phyloP scores from a whole-genome alignment of 1,139 yeast genomes.

The Debaryomyces singareniensis region DNA sequence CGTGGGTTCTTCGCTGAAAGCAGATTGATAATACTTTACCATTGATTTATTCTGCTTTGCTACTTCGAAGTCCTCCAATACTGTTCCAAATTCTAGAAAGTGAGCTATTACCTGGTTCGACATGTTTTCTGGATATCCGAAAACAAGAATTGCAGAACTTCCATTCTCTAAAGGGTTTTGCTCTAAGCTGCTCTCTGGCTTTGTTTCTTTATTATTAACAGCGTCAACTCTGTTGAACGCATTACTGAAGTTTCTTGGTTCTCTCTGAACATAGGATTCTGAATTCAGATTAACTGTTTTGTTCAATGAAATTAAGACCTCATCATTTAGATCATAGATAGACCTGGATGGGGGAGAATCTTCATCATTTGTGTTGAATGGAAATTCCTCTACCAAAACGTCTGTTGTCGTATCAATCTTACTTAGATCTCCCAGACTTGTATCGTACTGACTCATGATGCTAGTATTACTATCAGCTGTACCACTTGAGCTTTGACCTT shows the following conservation, averaged over 20 bases:
- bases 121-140: constrained; percentile 80
- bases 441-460: constrained; percentile 14
- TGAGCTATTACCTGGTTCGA: constrained; percentile 64
- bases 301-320: constrained; percentile 26
- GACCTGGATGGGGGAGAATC: constrained; percentile 60
- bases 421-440: constrained; percentile 20
- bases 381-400: constrained; percentile 22
- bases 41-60: constrained; percentile 19
- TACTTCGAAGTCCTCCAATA: constrained; percentile 66
- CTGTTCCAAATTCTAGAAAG: constrained; percentile 74
- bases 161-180: constrained; percentile 20
- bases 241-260: constrained; percentile 41
- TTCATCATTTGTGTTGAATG: constrained; percentile 21
- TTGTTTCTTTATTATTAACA: not conserved
- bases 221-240: constrained; percentile 30
- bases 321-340: constrained; percentile 50
- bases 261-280: constrained; percentile 35
- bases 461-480: constrained; percentile 13
- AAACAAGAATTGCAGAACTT: constrained; percentile 71
- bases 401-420: constrained; percentile 26
- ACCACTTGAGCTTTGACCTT: constrained; percentile 11
- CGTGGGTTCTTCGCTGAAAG: constrained; percentile 6
- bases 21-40: constrained; percentile 8
- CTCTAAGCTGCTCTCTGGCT: constrained; percentile 5
- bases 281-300: constrained; percentile 24